A percentile compares a stretch with the other conserved stretches of the same genome.
Evolutionary conservation across 176 grass and related monocot genomes (phyloP).

Genomic region (Rhynchospora breviuscula): DNA sequence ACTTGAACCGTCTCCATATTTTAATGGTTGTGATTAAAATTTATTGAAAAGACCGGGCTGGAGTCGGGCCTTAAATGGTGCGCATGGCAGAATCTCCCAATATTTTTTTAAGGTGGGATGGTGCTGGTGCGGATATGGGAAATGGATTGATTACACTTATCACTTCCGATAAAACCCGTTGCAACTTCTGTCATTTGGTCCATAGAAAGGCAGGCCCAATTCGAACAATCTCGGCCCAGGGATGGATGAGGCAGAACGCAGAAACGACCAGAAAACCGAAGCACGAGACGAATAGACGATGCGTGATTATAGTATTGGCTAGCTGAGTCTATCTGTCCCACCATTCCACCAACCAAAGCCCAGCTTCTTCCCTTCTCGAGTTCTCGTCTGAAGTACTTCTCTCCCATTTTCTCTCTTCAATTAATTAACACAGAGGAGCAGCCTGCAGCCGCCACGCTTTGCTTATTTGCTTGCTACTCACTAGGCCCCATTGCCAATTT

Average conservation of each 20-base stretch:
- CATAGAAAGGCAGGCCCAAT: neutral
- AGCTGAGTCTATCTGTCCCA: neutral
- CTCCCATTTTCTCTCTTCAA: neutral
- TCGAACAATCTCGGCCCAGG: neutral
- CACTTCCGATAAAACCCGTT: too few species aligned
- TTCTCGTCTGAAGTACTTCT: neutral
- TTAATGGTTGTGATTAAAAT: too few species aligned
- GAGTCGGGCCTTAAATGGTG: too few species aligned
- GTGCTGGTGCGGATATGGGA: too few species aligned
- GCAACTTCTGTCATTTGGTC: too few species aligned
- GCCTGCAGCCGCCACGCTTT: constrained; percentile 7
- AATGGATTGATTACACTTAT: too few species aligned
- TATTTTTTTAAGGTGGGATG: too few species aligned
- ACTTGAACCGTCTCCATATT: too few species aligned
- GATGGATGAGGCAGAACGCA: neutral
- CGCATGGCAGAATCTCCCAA: too few species aligned
- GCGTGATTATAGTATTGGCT: neutral
- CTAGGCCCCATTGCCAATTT: neutral
- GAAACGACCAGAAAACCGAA: neutral
- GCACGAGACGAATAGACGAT: neutral
- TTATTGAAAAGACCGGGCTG: too few species aligned
- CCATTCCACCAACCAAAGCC: neutral
- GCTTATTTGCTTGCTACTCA: neutral
- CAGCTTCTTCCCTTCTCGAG: neutral
- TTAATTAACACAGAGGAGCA: neutral